Conservation (phyloP, 2,329 filamentous ascomycete genomes). For the Botrytis squamosa region DNA sequence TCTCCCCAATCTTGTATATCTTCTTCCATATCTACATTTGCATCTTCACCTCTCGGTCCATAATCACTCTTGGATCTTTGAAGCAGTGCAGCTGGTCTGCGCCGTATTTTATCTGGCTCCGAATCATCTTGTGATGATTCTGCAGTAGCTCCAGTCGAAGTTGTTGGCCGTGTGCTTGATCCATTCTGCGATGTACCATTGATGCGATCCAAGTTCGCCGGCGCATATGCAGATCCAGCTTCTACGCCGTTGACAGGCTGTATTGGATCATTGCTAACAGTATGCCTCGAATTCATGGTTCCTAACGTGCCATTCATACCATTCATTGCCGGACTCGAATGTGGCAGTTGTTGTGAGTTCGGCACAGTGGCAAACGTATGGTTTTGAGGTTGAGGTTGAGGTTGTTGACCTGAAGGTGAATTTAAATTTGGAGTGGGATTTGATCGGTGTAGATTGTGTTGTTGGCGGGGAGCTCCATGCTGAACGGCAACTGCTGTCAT, state of each 20-base stretch:
- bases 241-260: constrained; percentile 20
- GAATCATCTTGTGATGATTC: constrained; percentile 38
- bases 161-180: constrained; percentile 27
- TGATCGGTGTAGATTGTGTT: constrained; percentile 36
- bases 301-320: constrained; percentile 29
- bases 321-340: constrained; percentile 3
- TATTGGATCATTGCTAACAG: constrained; percentile 34
- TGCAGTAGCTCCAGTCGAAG: constrained; percentile 28
- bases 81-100: constrained; percentile 34
- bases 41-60: constrained; percentile 45
- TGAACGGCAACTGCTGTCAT: constrained; percentile 41
- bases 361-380: constrained; percentile 29
- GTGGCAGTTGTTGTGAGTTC: constrained; percentile 22
- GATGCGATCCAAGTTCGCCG: constrained; percentile 12
- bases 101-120: constrained; percentile 29
- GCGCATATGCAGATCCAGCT: constrained; percentile 9
- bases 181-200: constrained; percentile 8
- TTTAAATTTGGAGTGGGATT: constrained; percentile 32
- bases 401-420: constrained; percentile 30
- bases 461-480: constrained; percentile 33
- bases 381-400: constrained; percentile 35
- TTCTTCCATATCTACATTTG: constrained; percentile 30
- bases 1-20: constrained; percentile 39
- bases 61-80: constrained; percentile 52
- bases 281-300: constrained; percentile 28